Base-by-base conservation (phyloP, 1,139 yeast species). In the Candida smagusa region DNA sequence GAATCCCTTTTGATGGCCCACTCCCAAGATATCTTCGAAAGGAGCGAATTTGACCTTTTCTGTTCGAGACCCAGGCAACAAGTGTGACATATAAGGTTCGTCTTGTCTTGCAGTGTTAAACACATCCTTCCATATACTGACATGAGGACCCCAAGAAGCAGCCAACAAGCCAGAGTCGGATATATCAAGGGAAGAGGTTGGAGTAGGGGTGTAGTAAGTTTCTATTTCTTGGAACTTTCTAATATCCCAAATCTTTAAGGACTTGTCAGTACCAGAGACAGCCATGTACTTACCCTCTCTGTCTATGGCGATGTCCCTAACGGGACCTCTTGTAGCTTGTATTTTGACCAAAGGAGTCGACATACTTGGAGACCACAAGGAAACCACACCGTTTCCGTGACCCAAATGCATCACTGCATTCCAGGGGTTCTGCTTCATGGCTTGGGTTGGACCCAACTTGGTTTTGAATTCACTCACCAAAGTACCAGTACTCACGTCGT, bases 241-340 rank as follows among this genome's bases (percentile, higher is more conserved):
- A 38, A 94, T 73, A 63, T 94, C 99, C 97, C 98, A 94, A 32
- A 94, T 76, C 56, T 89, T 90, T 50, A 94, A 57, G 1, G 84
- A 72, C 53, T 82, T 83, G 59, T 94, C 97, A 12, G 90, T 79
- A 16, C 97, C 96, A 8, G 94, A 83, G 2, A 87, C 89, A 0
- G 89, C 96, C 97, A 94, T 89, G 60, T 90, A 89, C 48, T 77
- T 74, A 12, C 99, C 99, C 48, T 88, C 88, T 69, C 98, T 78
- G 59, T 90, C 96, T 9, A 90, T 68, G 2, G 97, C 92, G 26
- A 92, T 52, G 40, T 89, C 85, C 46, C 94, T 75, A 9, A 94
- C 81, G 0, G 97, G 96, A 2, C 97, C 97, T 49, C 90, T 72
- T 36, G 87, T 77, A 7, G 84, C 75, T 50, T 87, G 84, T 32